Evolutionary conservation across 768 basidiomycete genomes (phyloP), one percentile per base, ranked within the genome.

Genomic region (Hydnum rufescens): DNA sequence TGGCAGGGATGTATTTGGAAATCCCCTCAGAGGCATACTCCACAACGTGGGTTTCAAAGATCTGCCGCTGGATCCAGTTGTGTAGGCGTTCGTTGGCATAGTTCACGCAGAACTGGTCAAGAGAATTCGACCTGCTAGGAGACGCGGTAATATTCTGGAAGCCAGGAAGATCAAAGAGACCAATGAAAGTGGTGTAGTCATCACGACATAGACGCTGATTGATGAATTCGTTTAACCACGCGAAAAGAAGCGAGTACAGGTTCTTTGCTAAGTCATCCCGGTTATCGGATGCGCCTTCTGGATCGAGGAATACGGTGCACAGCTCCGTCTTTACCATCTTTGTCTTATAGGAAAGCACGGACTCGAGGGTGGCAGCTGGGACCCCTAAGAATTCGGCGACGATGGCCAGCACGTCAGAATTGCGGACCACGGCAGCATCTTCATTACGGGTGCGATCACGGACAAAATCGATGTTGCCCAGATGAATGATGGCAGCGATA

Each of bases 101-200:
- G 67, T 97, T 99, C 70, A 96, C 74, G 65, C 84, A 86, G 64
- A 97, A 89, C 57, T 96, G 89, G 63, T 99, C 90, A 47, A 99
- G 76, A 4, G 89, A 90, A 66, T 99, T 96, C 53, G 82, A 71
- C 1, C 87, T 75, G 53, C 79, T 81, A 3, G 81, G 78, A 22
- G 64, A 63, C 23, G 60, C 56, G 3, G 68, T 57, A 66, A 88
- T 75, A 66, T 95, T 92, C 64, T 95, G 89, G 3, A 83, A 75
- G 3, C 93, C 90, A 2, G 93, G 90, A 6, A 97, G 76, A 64
- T 99, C 90, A 61, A 97, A 82, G 32, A 97, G 72, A 5, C 89
- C 87, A 58, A 97, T 81, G 67, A 92, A 95, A 2, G 84, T 86
- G 3, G 74, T 71, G 57, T 89, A 99, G 62, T 95, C 89, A 34